These are phyloP conservation scores for Colletotrichum cereale DNA, from an alignment of 2,329 filamentous ascomycete genomes.

Conservation along the genomic window DNA sequence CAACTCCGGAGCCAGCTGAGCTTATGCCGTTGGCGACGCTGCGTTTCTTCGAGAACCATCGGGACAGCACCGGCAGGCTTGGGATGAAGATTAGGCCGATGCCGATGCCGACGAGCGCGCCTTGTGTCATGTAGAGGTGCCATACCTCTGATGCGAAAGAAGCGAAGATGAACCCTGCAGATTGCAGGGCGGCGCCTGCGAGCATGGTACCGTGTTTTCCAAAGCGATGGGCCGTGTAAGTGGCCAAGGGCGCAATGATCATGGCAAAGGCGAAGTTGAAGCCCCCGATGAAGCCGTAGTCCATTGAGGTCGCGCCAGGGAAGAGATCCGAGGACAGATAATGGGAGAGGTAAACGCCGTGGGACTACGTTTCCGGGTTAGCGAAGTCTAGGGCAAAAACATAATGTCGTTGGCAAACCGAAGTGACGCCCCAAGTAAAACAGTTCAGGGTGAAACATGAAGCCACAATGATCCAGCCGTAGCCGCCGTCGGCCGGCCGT, in stretches of 20 bases:
- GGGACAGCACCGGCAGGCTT: conserved; percentile 50
- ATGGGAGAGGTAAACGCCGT: background rate
- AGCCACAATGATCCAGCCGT: background rate
- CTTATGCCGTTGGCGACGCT: conserved; percentile 55
- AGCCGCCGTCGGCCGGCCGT: background rate
- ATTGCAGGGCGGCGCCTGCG: conserved; percentile 51
- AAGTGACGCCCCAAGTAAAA: background rate
- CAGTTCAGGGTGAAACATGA: background rate
- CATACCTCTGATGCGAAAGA: background rate
- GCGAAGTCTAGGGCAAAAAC: background rate
- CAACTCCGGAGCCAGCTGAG: conserved; percentile 54
- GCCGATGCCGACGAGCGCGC: conserved; percentile 53
- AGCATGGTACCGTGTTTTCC: conserved; percentile 43
- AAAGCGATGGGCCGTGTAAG: conserved; percentile 2
- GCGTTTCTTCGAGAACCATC: conserved; percentile 55
- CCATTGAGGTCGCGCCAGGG: background rate
- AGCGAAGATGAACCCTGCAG: conserved; percentile 36
- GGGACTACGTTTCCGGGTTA: background rate
- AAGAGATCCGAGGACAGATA: background rate
- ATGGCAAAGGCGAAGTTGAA: conserved; percentile 27
- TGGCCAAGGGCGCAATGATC: conserved; percentile 15
- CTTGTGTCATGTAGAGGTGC: conserved; percentile 55
- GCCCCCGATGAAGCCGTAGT: background rate
- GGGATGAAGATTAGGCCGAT: conserved; percentile 56
- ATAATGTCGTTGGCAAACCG: background rate